These are phyloP conservation scores for Helotiales sp. DNA, from an alignment of 2,329 filamentous ascomycete species.

Conservation along the genomic window DNA sequence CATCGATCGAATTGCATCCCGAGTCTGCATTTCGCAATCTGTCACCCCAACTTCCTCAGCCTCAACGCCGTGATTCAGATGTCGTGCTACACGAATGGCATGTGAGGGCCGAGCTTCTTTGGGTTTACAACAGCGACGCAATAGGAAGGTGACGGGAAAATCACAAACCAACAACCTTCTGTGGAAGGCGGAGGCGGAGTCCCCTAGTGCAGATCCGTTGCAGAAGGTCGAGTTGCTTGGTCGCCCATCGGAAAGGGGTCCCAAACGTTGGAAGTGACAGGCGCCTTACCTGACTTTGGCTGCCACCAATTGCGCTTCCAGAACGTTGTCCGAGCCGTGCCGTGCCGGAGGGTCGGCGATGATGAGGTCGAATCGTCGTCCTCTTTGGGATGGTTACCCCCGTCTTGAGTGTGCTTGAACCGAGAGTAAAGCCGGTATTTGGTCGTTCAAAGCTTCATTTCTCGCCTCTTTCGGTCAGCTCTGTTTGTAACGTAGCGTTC, in stretches of 20 bases:
- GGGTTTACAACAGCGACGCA: neutral
- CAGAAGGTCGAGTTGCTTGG: no score
- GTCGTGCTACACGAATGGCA: neutral
- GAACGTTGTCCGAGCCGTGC: neutral
- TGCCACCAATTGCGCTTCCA: neutral
- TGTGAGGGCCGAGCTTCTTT: neutral
- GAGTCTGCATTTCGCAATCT: no score
- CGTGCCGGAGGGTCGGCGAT: neutral
- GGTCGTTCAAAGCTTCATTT: neutral
- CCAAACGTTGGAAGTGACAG: conserved; percentile 7
- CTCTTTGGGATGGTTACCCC: neutral
- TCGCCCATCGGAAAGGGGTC: neutral
- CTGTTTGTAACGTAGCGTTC: neutral
- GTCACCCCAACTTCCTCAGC: neutral
- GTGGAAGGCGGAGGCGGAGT: neutral
- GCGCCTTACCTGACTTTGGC: neutral
- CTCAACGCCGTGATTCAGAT: neutral
- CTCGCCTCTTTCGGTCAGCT: neutral
- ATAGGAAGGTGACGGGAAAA: conserved; percentile 10
- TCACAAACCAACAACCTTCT: conserved; percentile 1
- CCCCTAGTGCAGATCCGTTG: no score
- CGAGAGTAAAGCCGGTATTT: neutral
- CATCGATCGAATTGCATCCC: neutral
- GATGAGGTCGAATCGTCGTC: neutral
- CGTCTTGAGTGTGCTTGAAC: neutral